These are phyloP conservation scores for Tricholoma furcatifolium DNA, from an alignment of 768 basidiomycete species.

Conservation along the genomic window DNA sequence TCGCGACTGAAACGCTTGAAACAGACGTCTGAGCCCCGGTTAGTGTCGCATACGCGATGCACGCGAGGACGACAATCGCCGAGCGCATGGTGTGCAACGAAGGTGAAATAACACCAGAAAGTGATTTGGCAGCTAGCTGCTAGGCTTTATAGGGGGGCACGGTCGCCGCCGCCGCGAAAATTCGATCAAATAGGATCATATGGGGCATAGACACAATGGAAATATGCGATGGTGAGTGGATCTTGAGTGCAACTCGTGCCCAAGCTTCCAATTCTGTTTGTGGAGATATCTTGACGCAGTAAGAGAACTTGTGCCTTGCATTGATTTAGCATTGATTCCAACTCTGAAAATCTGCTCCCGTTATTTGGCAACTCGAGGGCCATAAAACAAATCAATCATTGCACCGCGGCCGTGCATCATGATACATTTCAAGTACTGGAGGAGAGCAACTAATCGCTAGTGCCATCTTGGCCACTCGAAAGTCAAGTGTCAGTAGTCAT, in stretches of 20 bases:
- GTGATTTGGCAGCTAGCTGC: background rate
- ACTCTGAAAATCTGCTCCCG: background rate
- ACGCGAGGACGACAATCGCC: slow-evolving; percentile 17
- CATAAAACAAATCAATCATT: background rate
- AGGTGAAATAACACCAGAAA: background rate
- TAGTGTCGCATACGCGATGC: slow-evolving; percentile 13
- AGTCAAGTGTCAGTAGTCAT: no score
- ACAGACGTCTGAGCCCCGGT: slow-evolving; percentile 21
- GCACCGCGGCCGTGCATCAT: no score
- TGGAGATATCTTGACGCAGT: background rate
- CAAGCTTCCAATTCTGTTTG: background rate
- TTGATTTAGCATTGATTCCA: background rate
- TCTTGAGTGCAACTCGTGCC: background rate
- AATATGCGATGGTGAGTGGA: background rate
- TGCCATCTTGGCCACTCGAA: no score
- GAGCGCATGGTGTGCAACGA: slow-evolving; percentile 21
- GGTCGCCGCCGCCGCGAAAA: background rate
- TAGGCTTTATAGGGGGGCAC: background rate
- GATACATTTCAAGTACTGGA: no score
- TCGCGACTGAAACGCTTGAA: slow-evolving; percentile 43
- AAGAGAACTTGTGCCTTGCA: background rate
- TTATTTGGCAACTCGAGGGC: background rate
- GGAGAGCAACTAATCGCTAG: no score
- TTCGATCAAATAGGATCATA: slow-evolving; percentile 12
- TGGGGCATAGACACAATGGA: background rate